Conservation (phyloP, 352 stramenopile species). For the Pythium rishiriense region DNA sequence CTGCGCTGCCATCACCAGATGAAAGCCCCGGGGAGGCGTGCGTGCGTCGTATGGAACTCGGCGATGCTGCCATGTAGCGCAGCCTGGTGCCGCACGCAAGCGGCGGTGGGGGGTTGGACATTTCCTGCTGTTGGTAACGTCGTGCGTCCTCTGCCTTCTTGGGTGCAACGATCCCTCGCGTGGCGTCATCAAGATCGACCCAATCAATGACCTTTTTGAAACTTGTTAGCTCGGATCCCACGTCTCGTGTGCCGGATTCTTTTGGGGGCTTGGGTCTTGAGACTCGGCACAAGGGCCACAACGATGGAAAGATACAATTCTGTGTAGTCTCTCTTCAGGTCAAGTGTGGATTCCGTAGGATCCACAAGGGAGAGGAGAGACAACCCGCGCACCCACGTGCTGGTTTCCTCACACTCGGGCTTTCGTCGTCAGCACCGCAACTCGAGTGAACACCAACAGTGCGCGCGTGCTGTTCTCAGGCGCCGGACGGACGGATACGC, state of each 20-base stretch:
- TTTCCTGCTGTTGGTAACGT: background rate
- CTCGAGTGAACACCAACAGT: background rate
- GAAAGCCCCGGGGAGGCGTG: background rate
- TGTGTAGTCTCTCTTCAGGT: too few species aligned
- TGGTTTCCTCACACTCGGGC: background rate
- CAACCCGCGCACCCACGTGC: background rate
- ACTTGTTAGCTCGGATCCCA: too few species aligned
- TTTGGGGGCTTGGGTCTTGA: too few species aligned
- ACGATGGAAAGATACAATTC: background rate
- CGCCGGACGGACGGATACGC: background rate
- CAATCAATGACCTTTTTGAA: too few species aligned
- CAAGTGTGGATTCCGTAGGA: background rate
- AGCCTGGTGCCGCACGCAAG: too few species aligned
- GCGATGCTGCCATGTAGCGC: background rate
- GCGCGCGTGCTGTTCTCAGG: background rate
- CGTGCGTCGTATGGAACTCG: background rate
- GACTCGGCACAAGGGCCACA: background rate
- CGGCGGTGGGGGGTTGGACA: too few species aligned
- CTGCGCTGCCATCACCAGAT: background rate
- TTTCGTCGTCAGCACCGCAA: background rate
- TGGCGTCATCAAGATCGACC: too few species aligned
- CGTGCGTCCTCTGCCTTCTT: conserved; percentile 2
- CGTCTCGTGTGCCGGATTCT: too few species aligned
- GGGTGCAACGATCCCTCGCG: background rate
- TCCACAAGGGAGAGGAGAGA: background rate